Evolutionary conservation across 306 rosid genomes (phyloP).

Genomic region (Purshia tridentata): DNA sequence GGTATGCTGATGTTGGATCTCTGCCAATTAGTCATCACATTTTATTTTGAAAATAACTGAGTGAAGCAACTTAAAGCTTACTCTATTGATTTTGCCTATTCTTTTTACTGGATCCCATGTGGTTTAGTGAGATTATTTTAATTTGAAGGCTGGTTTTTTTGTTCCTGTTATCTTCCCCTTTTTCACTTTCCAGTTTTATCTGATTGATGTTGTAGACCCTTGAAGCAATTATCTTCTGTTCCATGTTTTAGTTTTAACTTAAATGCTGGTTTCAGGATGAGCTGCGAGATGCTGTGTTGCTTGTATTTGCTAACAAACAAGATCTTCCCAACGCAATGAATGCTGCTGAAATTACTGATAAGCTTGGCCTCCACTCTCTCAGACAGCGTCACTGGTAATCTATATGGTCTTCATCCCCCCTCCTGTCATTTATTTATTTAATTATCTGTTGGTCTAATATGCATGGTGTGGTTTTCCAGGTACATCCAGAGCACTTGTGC

Average conservation of each 20-base stretch:
- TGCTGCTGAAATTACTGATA: conserved; percentile 99
- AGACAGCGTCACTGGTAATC: conserved; percentile 97
- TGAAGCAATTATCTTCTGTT: neutral
- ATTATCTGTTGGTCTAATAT: conserved; percentile 18
- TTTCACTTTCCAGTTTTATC: neutral
- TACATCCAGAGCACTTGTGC: conserved; percentile 99
- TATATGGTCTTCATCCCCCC: conserved; percentile 8
- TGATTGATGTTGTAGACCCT: neutral
- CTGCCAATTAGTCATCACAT: neutral
- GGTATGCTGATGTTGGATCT: conserved; percentile 12
- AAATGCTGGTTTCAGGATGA: conserved; percentile 64
- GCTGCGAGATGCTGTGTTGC: conserved; percentile 95
- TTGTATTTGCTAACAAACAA: conserved; percentile 99
- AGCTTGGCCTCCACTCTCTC: conserved; percentile 98
- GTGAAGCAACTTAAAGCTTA: neutral
- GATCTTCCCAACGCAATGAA: conserved; percentile 99
- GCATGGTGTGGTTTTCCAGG: conserved; percentile 47
- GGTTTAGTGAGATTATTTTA: neutral
- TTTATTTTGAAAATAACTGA: neutral
- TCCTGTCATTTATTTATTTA: neutral
- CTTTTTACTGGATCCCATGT: neutral
- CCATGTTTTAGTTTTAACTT: neutral
- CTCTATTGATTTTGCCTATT: neutral
- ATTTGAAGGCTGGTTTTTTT: neutral
- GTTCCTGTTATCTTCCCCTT: neutral